These are phyloP conservation scores for Rhododendron mucronatum DNA, from an alignment of 148 eudicot genomes.

Conservation along the genomic window DNA sequence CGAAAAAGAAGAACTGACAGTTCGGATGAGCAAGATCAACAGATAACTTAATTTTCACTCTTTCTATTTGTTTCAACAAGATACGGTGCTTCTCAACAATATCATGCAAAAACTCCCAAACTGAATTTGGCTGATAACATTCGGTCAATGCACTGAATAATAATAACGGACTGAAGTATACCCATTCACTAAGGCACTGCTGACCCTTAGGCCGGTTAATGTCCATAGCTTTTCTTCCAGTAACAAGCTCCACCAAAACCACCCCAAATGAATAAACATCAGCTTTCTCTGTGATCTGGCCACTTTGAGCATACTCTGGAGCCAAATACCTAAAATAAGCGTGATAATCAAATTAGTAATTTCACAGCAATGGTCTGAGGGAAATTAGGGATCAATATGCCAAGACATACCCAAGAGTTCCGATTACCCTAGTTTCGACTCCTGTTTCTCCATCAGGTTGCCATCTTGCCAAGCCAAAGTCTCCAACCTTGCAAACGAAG, in stretches of 20 bases:
- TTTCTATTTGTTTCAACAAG: not conserved
- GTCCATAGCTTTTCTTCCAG: slow-evolving; percentile 40
- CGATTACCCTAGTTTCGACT: slow-evolving; percentile 35
- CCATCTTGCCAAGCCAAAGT: slow-evolving; percentile 40
- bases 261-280: slow-evolving; percentile 39
- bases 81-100: not conserved
- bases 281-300: slow-evolving; percentile 37
- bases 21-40: not conserved
- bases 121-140: not conserved
- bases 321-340: slow-evolving; percentile 28
- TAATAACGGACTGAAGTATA: not conserved
- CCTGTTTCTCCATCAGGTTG: slow-evolving; percentile 40
- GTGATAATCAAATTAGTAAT: not conserved
- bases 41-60: not conserved
- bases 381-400: not conserved
- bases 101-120: not conserved
- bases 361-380: not conserved
- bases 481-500: slow-evolving; percentile 26
- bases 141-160: not conserved
- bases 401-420: slow-evolving; percentile 32
- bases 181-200: slow-evolving; percentile 42
- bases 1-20: not conserved
- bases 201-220: slow-evolving; percentile 35
- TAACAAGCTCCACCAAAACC: slow-evolving; percentile 36
- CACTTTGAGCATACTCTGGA: slow-evolving; percentile 39